Evolutionary conservation across 2,329 filamentous ascomycete species (phyloP).

Genomic region (Arthrobotrys iridis): DNA sequence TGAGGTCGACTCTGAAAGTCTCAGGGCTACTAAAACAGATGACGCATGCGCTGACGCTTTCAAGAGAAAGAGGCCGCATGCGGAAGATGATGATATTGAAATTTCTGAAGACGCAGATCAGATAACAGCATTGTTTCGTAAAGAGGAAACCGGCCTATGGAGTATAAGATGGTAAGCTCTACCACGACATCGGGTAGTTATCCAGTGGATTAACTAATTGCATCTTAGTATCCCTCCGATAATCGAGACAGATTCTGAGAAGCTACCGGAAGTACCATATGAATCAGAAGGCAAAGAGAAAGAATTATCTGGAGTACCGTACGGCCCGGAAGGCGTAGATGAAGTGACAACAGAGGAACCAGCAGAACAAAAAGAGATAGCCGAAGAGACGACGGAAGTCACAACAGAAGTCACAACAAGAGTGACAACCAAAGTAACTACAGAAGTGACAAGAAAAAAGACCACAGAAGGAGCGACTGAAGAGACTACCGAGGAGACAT

Average conservation of each 20-base stretch:
- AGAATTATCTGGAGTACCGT: too few relatives aligned
- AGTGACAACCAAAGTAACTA: neutral
- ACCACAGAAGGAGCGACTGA: neutral
- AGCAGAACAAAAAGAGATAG: neutral
- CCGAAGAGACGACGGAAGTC: neutral
- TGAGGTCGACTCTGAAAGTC: constrained; percentile 11
- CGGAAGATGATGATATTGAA: neutral
- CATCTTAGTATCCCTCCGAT: neutral
- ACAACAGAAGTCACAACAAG: neutral
- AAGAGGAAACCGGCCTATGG: constrained; percentile 15
- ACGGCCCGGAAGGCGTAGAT: neutral
- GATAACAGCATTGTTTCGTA: constrained; percentile 9
- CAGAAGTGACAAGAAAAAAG: neutral
- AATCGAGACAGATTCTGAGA: neutral
- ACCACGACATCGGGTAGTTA: neutral
- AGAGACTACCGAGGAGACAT: neutral
- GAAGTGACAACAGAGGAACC: neutral
- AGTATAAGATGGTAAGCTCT: constrained; percentile 17
- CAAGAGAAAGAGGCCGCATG: neutral
- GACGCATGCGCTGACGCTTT: neutral
- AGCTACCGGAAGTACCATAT: neutral
- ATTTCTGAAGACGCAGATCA: neutral
- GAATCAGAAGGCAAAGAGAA: neutral
- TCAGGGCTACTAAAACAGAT: constrained; percentile 28
- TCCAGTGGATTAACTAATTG: neutral